Percentiles rank a stretch among this genome's conserved stretches.
Conservation (phyloP, 176 grass and related monocot species). For the Oryza glumipatula region DNA sequence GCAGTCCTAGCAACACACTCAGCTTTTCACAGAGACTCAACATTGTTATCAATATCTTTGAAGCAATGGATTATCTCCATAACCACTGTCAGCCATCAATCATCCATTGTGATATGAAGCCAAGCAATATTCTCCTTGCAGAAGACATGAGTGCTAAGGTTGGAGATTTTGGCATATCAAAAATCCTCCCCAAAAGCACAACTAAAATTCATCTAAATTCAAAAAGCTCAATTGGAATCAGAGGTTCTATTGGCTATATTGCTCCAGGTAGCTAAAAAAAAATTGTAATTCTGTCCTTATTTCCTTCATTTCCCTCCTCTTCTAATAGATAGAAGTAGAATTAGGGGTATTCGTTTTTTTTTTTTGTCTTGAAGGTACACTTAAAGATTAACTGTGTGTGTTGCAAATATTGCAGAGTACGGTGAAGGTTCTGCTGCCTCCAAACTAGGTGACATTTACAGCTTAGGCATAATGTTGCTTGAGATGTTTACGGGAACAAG, state of each 20-base stretch:
- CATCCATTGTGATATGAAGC: conserved; percentile 53
- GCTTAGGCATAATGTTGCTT: conserved; percentile 35
- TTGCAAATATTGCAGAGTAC: conserved; percentile 10
- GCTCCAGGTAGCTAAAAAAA: conserved; percentile 41
- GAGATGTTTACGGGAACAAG: conserved; percentile 39
- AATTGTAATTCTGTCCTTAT: neutral
- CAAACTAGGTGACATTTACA: conserved; percentile 21
- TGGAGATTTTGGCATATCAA: conserved; percentile 50
- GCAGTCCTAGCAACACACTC: neutral
- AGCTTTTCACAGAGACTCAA: neutral
- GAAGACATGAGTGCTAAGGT: conserved; percentile 47
- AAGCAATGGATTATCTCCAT: conserved; percentile 34
- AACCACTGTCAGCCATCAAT: conserved; percentile 37
- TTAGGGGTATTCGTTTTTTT: too few species aligned
- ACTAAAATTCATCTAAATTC: neutral
- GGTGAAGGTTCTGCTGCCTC: neutral
- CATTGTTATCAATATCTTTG: neutral
- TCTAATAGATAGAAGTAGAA: too few species aligned
- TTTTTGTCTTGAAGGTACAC: too few species aligned
- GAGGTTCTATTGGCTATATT: conserved; percentile 54
- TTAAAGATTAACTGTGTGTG: too few species aligned
- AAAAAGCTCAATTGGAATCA: conserved; percentile 26
- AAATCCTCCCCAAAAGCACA: conserved; percentile 21
- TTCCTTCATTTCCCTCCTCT: too few species aligned
- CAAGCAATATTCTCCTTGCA: conserved; percentile 55